Evolutionary conservation across 768 basidiomycete species (phyloP), one percentile per base, ranked within the genome.

Genomic region (Rickenella mellea): DNA sequence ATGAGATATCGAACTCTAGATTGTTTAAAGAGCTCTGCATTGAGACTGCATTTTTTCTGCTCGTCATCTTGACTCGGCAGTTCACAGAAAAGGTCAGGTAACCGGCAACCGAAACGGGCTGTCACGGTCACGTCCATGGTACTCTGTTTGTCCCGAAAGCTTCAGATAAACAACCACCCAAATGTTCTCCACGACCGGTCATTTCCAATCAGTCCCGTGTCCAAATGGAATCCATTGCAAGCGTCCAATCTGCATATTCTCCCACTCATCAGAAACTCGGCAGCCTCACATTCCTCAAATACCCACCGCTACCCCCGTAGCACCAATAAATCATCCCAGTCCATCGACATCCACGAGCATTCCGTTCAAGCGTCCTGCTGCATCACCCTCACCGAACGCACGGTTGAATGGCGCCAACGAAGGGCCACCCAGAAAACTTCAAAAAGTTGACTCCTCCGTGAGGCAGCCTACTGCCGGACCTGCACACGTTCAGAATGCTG

Each of bases 381-480:
- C 48, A 5, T 33, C 54, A 26, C 46, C 42, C 35, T 27, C 44
- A 31, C 47, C 51, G 42, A 48, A 51, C 40, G 44, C 51, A 11
- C 12, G 39, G 49, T 19, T 51, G 50, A 15, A 53, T 65, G 15
- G 55, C 74, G 12, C 73, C 76, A 21, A 62, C 72, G 10, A 84
- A 84, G 57, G 69, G 81, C 27, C 59, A 71, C 80, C 84, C 0
- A 59, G 70, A 14, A 88, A 86, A 54, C 64, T 85, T 24, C 73
- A 78, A 59, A 78, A 71, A 49, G 58, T 74, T 10, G 73, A 72
- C 4, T 40, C 73, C 1, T 55, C 70, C 9, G 56, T 64, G 14
- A 54, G 70, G 9, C 61, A 60, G 57, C 11, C 44, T 27, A 15
- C 27, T 38, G 41, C 25, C 35, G 41, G 21, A 26, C 30, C 37